Base-by-base conservation (phyloP, 2,329 filamentous ascomycete species). In the Xylaria multiplex region DNA sequence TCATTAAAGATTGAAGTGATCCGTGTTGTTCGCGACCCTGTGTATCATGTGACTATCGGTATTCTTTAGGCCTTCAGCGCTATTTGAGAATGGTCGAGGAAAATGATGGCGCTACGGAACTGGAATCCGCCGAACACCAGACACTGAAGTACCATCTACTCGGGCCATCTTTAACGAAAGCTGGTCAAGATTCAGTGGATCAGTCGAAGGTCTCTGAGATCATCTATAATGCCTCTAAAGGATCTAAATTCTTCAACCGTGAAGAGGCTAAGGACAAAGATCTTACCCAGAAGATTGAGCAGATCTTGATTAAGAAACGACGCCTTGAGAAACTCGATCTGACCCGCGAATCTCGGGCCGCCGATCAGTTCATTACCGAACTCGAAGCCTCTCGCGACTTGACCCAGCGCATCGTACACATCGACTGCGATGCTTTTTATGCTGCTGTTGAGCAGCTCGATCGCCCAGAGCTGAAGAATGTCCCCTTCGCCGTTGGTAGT, bases 381-480 rank as follows among this genome's bases (percentile, higher is more conserved):
- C 85, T 97, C 22, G 96, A 99, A 75, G 76, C 89, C 7, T 84
- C 86, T 1, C 86, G 96, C 53, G 94, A 98, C 75, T 82, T 99
- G 42, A 90, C 90, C 0, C 96, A 98, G 77, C 84, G 88, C 64
- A 88, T 98, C 27, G 91, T 98, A 0, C 96, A 99, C 76, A 87
- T 98, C 54, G 96, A 99, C 78, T 98, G 96, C 79, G 96, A 99
- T 81, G 96, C 96, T 16, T 99, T 99, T 79, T 99, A 96, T 75
- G 96, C 96, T 0, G 93, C 96, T 0, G 96, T 98, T 0, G 96
- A 98, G 77, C 92, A 90, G 71, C 85, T 94, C 2, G 90, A 93
- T 73, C 86, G 91, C 0, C 96, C 95, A 0, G 94, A 97, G 76
- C 84, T 99, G 52, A 92, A 91, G 66, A 84, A 93, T 45, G 82